Conservation (phyloP, 345 rosid genomes). For the Citrus reticulata region DNA sequence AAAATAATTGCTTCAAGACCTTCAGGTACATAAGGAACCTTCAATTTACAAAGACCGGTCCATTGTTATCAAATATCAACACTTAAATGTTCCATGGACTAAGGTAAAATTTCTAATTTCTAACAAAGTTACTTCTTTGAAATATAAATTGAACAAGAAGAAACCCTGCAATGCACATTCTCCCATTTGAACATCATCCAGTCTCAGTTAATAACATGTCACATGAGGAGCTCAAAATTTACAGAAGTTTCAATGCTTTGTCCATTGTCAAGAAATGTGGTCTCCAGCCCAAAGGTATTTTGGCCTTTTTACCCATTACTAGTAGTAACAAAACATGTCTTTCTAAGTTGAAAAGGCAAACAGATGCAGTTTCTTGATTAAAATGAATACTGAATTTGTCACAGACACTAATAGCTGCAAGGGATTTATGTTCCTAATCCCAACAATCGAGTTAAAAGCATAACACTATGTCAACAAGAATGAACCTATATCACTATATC, state of each 20-base stretch:
- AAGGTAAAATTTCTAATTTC: not conserved
- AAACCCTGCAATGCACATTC: not conserved
- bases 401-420: not conserved
- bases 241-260: not conserved
- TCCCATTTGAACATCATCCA: not conserved
- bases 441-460: not conserved
- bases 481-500: not conserved
- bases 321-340: not conserved
- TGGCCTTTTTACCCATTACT: not conserved
- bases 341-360: not conserved
- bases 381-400: not conserved
- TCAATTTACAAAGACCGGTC: slow-evolving; percentile 22
- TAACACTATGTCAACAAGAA: not conserved
- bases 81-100: not conserved
- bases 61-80: slow-evolving; percentile 2
- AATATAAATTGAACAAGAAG: not conserved
- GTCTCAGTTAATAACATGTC: not conserved
- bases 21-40: slow-evolving; percentile 94
- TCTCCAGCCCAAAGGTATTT: not conserved
- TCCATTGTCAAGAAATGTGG: not conserved
- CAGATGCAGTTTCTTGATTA: not conserved
- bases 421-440: not conserved
- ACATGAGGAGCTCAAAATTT: not conserved
- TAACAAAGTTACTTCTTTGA: not conserved
- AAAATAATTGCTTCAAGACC: slow-evolving; percentile 97